phyloP scores from a whole-genome alignment of 228 moss, liverwort and hornwort genomes.

The Sphagnum magellanicum region DNA sequence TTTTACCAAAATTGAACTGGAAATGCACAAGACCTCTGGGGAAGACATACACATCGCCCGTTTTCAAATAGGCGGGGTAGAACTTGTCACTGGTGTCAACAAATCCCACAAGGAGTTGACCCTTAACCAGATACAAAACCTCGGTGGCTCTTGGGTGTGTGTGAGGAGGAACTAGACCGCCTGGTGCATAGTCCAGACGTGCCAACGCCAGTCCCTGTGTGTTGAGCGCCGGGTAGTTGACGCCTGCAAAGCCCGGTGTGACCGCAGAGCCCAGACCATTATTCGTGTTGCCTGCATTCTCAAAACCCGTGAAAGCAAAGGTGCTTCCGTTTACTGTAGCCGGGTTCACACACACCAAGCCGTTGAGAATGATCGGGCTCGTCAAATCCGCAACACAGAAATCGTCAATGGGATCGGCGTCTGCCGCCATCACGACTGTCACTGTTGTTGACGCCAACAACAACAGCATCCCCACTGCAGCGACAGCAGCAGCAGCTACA shows the following conservation, averaged over 20 bases:
- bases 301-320: conserved; percentile 13
- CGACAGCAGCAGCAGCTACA: too few relatives aligned
- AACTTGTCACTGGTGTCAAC: conserved; percentile 6
- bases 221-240: conserved; percentile 25
- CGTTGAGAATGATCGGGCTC: conserved; percentile 3
- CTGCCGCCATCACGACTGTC: not conserved
- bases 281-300: conserved; percentile 1
- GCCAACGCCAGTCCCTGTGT: conserved; percentile 8
- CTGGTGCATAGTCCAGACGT: conserved; percentile 20
- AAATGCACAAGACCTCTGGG: conserved; percentile 13
- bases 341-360: conserved; percentile 7
- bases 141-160: conserved; percentile 7
- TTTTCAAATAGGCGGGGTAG: conserved; percentile 12
- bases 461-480: too few relatives aligned
- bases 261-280: conserved; percentile 9
- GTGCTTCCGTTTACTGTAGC: conserved; percentile 1
- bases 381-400: conserved; percentile 22
- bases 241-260: conserved; percentile 6
- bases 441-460: conserved; percentile 1
- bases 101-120: conserved; percentile 17
- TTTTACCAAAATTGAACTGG: conserved; percentile 9
- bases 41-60: conserved; percentile 19
- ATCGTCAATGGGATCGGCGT: conserved; percentile 14
- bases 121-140: conserved; percentile 12
- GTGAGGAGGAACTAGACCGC: conserved; percentile 7